Base-by-base conservation (phyloP, 495 filamentous ascomycete genomes). In the Friedmanniomyces simplex region DNA sequence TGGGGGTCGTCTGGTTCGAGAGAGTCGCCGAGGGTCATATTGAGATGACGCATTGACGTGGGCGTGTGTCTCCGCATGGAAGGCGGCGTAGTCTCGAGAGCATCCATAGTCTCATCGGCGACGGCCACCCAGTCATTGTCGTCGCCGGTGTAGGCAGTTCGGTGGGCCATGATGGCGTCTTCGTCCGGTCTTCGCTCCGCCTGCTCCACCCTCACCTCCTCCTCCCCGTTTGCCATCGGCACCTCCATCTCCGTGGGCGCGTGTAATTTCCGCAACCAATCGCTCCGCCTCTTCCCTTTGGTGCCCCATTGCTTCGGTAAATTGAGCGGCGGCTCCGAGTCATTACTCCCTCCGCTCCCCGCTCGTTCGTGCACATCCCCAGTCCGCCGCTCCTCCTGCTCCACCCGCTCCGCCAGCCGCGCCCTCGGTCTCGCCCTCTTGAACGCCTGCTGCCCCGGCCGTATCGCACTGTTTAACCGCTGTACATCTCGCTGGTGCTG, bases 261-360 rank as follows among this genome's bases (percentile, higher is more conserved):
- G 20, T 50, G 69, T 59, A 46, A 72, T 61, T 26, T 63, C 21
- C 71, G 73, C 54, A 82, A 60, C 82, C 82, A 86, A 53, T 79
- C 75, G n/a, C 68, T 72, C 22, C 70, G 71, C 43, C 68, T 68
- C 47, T 67, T 76, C 25, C 72, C 79, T 58, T 76, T 80, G 51
- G 73, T 69, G 14, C 80, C 82, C 84, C 84, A 87, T 22, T 69
- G 73, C 51, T 66, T 66, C 30, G 83, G 84, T 26, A 79, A 55
- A 36, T 80, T 79, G 36, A 84, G 54, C 1, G 77, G 73, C 25
- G 79, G 78, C 43, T 79, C 75, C 47, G 64, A 66, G 32, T 69
- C 67, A 28, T 69, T 68, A 62, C 66, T 74, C 54, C 62, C 62
- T 43, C 50, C 59, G 46, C 69, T 69, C 2, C 64, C 56, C 25